phyloP scores from a whole-genome alignment of 148 eudicot species.

The Fagopyrum tataricum region DNA sequence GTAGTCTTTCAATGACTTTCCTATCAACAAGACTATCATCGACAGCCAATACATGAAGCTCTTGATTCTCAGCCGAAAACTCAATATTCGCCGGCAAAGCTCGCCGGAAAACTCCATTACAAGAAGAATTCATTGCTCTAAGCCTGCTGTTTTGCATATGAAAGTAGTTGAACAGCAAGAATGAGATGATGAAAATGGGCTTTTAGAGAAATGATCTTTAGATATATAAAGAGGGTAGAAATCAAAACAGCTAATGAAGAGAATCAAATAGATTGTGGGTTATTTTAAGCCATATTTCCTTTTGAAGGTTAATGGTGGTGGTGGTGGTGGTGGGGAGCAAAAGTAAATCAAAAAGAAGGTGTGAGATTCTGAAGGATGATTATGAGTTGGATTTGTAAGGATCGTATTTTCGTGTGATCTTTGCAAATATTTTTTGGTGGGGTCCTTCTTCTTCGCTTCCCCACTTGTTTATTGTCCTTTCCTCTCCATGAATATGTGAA shows the following conservation, averaged over 20 bases:
- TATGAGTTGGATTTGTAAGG: background rate
- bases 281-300: background rate
- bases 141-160: background rate
- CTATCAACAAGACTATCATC: conserved; percentile 58
- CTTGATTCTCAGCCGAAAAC: conserved; percentile 9
- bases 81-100: background rate
- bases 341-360: conserved; percentile 6
- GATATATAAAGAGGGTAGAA: conserved; percentile 2
- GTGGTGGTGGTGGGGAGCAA: conserved; percentile 7
- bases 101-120: conserved; percentile 3
- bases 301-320: background rate
- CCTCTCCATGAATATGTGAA: background rate
- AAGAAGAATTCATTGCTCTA: background rate
- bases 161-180: background rate
- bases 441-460: background rate
- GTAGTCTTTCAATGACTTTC: conserved; percentile 47
- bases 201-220: background rate
- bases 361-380: background rate
- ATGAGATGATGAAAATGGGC: conserved; percentile 1
- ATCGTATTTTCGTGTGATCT: conserved; percentile 13
- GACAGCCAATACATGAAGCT: conserved; percentile 57
- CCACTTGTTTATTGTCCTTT: conserved; percentile 8
- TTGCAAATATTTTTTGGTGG: conserved; percentile 8
- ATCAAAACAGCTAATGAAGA: background rate
- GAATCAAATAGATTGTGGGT: conserved; percentile 12